phyloP scores from a whole-genome alignment of 805 yeast genomes.

The Saturnispora halmiae region DNA sequence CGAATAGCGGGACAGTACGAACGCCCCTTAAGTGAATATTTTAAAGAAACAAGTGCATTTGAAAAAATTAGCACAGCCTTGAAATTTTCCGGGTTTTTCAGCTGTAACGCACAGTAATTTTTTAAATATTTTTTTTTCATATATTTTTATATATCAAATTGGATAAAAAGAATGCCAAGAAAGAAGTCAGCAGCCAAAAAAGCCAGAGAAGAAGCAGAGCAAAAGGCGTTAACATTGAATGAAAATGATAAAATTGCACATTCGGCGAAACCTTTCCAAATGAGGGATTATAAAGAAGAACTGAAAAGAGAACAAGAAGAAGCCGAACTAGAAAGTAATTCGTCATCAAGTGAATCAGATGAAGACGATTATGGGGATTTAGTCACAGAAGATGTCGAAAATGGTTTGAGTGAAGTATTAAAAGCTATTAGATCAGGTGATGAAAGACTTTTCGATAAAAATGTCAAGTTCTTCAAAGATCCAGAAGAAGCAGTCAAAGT shows the following conservation, averaged over 20 bases:
- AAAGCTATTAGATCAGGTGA: conserved; percentile 63
- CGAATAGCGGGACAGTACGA: no score
- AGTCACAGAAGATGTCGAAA: conserved; percentile 76
- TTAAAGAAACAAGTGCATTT: no score
- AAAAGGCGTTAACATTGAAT: no score
- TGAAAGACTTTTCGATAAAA: conserved; percentile 53
- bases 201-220: conserved; percentile 40
- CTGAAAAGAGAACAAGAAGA: conserved; percentile 17
- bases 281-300: conserved; percentile 12
- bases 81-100: neutral
- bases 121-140: no score
- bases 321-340: conserved; percentile 20
- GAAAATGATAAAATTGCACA: conserved; percentile 3
- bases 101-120: no score
- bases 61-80: neutral
- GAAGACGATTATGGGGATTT: conserved; percentile 92
- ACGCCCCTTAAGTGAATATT: no score
- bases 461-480: conserved; percentile 62
- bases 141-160: no score
- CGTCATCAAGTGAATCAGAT: conserved; percentile 38
- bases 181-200: conserved; percentile 77
- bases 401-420: conserved; percentile 66
- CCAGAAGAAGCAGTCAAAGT: conserved; percentile 49
- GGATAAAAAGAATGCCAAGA: conserved; percentile 51
- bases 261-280: conserved; percentile 9